Evolutionary conservation across 2,329 filamentous ascomycete species (phyloP), one percentile per base, ranked within the genome.

Genomic region (Colletotrichum noveboracense): DNA sequence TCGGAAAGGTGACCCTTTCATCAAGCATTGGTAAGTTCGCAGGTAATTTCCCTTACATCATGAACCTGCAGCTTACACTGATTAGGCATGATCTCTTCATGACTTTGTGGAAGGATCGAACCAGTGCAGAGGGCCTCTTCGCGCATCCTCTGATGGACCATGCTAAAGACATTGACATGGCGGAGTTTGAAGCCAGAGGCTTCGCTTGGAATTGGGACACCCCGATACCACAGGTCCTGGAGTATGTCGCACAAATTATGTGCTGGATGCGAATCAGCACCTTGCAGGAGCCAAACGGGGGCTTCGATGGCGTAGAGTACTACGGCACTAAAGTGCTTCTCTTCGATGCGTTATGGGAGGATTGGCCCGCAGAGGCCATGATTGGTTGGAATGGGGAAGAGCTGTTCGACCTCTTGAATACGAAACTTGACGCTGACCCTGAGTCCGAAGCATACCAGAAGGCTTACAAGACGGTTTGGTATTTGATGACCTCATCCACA

Each of bases 241-340:
- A 86, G 16, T 87, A 87, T 64, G 81, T 85, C 9, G 78, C 80
- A 2, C 86, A 87, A 56, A 82, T 86, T 34, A 75, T 86, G 6
- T 81, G 82, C 14, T 88, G 85, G 85, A 70, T 78, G 8, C 78
- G 80, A 4, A 55, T 83, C 34, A 74, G 71, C 60, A 78, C 78
- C 74, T 73, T 82, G 3, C 76, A 82, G 21, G 78, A 81, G 24
- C 52, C 73, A 1, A 76, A 77, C 21, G 79, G 79, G 38, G 80
- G 80, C 1, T 82, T 82, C 68, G 77, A 78, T 8, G 66, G 77
- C 9, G 73, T 61, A 2, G 76, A 79, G 10, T 81, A 82, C 69
- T 81, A 55, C 13, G 10, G 28, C 13, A 73, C 30, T 3, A 69
- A 73, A 9, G 36, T 73, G 8, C 71, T 73, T 18, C 56, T 73